Percentiles rank a stretch among this genome's conserved stretches.
These are phyloP conservation scores for Pisolithus thermaeus DNA, from an alignment of 1,284 basidiomycete species.

Conservation along the genomic window DNA sequence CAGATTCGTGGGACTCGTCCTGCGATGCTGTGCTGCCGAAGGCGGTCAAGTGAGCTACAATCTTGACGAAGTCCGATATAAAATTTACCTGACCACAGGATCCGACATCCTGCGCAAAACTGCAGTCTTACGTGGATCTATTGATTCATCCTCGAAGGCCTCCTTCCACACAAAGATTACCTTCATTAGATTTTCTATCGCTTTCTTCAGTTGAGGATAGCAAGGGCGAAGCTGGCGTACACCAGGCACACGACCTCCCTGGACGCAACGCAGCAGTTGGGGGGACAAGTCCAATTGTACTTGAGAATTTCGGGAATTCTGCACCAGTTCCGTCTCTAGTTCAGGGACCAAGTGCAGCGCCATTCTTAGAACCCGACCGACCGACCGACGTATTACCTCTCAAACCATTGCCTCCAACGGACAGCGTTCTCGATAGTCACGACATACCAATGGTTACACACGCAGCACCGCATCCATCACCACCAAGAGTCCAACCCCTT, in stretches of 20 bases:
- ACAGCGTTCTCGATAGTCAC: not conserved
- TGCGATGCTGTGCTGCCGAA: constrained; percentile 31
- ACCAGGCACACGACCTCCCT: constrained; percentile 36
- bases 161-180: constrained; percentile 62
- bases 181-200: constrained; percentile 55
- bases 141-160: constrained; percentile 73
- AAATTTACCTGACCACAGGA: constrained; percentile 11
- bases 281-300: not conserved
- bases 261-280: constrained; percentile 3
- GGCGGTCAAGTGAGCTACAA: constrained; percentile 15
- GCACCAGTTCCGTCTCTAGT: not conserved
- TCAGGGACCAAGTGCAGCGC: constrained; percentile 1
- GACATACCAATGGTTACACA: not conserved
- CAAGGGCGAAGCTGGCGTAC: constrained; percentile 48
- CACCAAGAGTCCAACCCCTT: not conserved
- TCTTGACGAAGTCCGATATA: not conserved
- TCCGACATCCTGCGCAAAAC: constrained; percentile 11
- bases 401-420: not conserved
- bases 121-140: constrained; percentile 48
- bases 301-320: constrained; percentile 1
- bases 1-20: constrained; percentile 51
- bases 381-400: not conserved
- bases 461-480: not conserved
- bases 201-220: constrained; percentile 58
- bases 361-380: not conserved